Evolutionary conservation across 441 rosid species (phyloP).

Genomic region (Pelargonium citronellum): DNA sequence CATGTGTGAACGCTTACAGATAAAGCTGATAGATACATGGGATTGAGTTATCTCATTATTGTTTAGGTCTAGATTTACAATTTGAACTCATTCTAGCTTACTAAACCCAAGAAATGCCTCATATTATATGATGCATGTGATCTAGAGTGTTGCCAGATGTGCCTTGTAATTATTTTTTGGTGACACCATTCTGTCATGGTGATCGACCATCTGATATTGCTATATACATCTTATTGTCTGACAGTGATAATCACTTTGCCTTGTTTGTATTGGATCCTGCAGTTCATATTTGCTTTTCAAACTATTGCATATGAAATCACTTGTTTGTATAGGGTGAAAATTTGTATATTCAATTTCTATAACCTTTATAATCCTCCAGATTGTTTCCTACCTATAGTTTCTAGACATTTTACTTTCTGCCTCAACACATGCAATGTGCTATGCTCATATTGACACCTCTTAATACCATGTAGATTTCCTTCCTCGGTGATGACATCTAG

Average conservation of each 20-base stretch:
- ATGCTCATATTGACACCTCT: constrained; percentile 20
- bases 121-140: no score
- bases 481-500: constrained; percentile 51
- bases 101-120: background rate
- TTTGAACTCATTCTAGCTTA: no score
- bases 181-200: background rate
- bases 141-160: background rate
- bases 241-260: no score
- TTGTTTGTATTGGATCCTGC: no score
- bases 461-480: constrained; percentile 54
- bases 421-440: background rate
- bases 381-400: background rate
- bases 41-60: no score
- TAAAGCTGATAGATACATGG: no score
- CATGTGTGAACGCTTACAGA: no score
- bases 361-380: background rate
- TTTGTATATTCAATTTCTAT: background rate
- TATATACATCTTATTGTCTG: no score
- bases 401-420: background rate
- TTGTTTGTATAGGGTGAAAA: background rate
- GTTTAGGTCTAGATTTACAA: no score
- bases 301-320: background rate
- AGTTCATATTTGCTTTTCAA: no score
- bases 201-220: no score
- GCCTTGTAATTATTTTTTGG: background rate